Evolutionary conservation across 176 grass and related monocot genomes (phyloP).

Genomic region (Otatea glauca): DNA sequence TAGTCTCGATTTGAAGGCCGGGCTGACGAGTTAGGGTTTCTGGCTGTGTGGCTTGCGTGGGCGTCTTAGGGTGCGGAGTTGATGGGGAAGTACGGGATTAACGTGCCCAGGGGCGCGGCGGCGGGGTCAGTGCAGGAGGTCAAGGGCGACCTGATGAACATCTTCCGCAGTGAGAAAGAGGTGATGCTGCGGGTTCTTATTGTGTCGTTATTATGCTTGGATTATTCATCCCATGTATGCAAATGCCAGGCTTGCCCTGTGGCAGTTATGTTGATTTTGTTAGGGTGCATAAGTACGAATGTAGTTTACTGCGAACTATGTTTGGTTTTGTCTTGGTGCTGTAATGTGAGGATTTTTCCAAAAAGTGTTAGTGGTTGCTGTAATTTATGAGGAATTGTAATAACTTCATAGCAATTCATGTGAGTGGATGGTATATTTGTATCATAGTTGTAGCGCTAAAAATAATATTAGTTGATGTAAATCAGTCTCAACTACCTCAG

Average conservation of each 20-base stretch:
- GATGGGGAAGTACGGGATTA: slow-evolving; percentile 95
- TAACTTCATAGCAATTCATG: background rate
- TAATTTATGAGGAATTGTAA: background rate
- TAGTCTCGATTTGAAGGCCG: background rate
- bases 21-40: slow-evolving; percentile 30
- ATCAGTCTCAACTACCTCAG: background rate
- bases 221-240: background rate
- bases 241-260: slow-evolving; percentile 1
- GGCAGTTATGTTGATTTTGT: background rate
- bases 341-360: background rate
- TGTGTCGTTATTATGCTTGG: background rate
- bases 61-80: slow-evolving; percentile 83
- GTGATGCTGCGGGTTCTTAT: slow-evolving; percentile 46
- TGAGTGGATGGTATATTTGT: background rate
- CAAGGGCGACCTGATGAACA: slow-evolving; percentile 66
- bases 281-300: background rate
- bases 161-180: slow-evolving; percentile 87
- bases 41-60: background rate
- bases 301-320: too few relatives aligned
- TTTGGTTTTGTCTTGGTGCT: background rate
- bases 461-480: background rate
- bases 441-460: background rate
- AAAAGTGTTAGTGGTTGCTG: background rate
- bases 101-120: slow-evolving; percentile 80
- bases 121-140: slow-evolving; percentile 70